Evolutionary conservation across 768 basidiomycete genomes (phyloP), one percentile per base, ranked within the genome.

Genomic region (Suillus subluteus): DNA sequence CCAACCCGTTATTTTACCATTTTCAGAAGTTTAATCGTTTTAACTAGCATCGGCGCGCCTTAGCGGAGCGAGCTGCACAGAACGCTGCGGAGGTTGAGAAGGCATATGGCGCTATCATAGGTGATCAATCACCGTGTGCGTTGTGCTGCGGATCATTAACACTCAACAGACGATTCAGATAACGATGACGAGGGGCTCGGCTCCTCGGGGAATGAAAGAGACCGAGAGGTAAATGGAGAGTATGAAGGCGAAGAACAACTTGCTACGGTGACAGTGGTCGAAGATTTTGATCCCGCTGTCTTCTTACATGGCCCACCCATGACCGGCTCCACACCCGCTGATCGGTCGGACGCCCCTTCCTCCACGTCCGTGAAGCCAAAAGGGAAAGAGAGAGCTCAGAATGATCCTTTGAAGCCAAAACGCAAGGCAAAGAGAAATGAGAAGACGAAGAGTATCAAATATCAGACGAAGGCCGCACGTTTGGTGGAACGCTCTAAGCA

Each of bases 221-320:
- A 78, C 73, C 66, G 78, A 74, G 68, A 78, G 11, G 81, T 83
- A 62, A 88, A 89, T 64, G 85, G 88, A 74, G 90, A 92, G 74
- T 96, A 88, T 69, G 90, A 92, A 71, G 90, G 91, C 70, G 94
- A 95, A 72, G 90, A 96, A 73, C 85, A 90, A 67, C 83, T 93
- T 40, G 94, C 96, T 55, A 94, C 92, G 21, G 95, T 98, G 55
- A 96, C 95, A 18, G 89, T 98, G 61, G 89, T 94, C 16, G 94
- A 98, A 74, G 94, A 98, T 75, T 94, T 97, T 75, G 94, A 96
- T 75, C 88, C 92, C 26, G 84, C 86, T 71, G 77, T 82, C 54
- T 77, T 89, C 74, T 81, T 86, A 40, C 84, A 88, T 68, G 88
- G 82, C 8, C 78, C 81, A 46, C 69, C 76, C n/a, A 65, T 61